Base-by-base conservation (phyloP, 768 basidiomycete genomes). In the Austroboletus festivus region DNA sequence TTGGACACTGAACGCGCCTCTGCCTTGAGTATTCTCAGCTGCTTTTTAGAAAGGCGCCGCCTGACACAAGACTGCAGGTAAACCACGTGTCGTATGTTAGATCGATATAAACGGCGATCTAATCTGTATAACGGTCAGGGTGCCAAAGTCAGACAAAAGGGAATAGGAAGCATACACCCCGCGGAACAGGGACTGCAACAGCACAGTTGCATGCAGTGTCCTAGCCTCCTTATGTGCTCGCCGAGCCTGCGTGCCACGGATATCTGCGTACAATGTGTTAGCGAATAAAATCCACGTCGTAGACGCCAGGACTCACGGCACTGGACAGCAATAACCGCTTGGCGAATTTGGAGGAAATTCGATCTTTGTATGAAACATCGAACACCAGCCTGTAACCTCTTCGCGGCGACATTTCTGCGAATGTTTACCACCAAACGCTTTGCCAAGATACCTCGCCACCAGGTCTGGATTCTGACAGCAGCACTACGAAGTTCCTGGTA, bases 1-100 rank as follows among this genome's bases (percentile, higher is more conserved):
- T 93, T 96, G 57, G 90, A 89, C 23, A 94, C 94, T 2, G 96
- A 98, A 44, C 93, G 91, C 6, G 96, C 96, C 68, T 99, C 96
- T 8, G 85, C 80, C 62, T 80, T 86, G 54, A 99, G 81, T 10
- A 72, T 73, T 59, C 86, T 89, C 54, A 99, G 81, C 63, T 97
- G 83, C 56, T 84, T 86, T 50, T 85, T 82, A 19, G 96, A 96
- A 42, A 88, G 72, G 38, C 89, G 85, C 22, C 95, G 89, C 37
- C 96, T 89, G 42, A 94, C 72, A 61, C 93, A 95, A 16, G 91
- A 93, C 66, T 99, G 96, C 21, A 98, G 67, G 62, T 86, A 87
- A 44, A 97, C 71, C 48, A 98, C 83, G 58, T 80, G 79, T 39
- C 72, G 75, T 39, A 93, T 76, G 54, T 94, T 83, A 12, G 70